These are phyloP conservation scores for Zygosaccharomyces bailii DNA, from an alignment of 805 yeast genomes.

Conservation along the genomic window DNA sequence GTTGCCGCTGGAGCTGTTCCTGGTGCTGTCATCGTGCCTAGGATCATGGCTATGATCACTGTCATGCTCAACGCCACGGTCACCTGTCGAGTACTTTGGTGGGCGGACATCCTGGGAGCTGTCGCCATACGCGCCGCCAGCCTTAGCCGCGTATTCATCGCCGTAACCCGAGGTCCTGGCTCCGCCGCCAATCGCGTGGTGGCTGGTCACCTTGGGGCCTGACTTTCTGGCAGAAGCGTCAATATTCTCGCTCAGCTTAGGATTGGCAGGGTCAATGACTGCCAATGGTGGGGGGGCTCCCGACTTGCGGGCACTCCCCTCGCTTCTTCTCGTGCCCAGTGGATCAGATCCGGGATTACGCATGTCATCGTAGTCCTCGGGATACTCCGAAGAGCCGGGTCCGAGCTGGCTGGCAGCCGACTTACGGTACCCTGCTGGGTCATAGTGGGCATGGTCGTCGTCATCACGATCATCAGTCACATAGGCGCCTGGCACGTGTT, in stretches of 20 bases:
- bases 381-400: conserved; percentile 3
- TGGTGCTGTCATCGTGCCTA: not conserved
- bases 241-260: too few species aligned
- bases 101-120: not conserved
- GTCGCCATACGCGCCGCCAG: not conserved
- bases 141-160: not conserved
- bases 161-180: not conserved
- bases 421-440: conserved; percentile 1
- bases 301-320: too few species aligned
- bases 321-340: not conserved
- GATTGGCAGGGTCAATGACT: too few species aligned
- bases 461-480: not conserved
- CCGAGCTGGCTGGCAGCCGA: conserved; percentile 1
- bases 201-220: not conserved
- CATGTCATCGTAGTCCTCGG: conserved; percentile 3
- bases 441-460: not conserved
- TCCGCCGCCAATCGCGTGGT: not conserved
- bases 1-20: too few species aligned
- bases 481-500: not conserved
- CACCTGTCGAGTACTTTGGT: not conserved
- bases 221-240: not conserved
- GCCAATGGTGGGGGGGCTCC: too few species aligned
- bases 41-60: not conserved
- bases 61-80: not conserved
- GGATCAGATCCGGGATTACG: not conserved